Base-by-base conservation (phyloP, 2,329 filamentous ascomycete genomes). In the Septoria petroselini region DNA sequence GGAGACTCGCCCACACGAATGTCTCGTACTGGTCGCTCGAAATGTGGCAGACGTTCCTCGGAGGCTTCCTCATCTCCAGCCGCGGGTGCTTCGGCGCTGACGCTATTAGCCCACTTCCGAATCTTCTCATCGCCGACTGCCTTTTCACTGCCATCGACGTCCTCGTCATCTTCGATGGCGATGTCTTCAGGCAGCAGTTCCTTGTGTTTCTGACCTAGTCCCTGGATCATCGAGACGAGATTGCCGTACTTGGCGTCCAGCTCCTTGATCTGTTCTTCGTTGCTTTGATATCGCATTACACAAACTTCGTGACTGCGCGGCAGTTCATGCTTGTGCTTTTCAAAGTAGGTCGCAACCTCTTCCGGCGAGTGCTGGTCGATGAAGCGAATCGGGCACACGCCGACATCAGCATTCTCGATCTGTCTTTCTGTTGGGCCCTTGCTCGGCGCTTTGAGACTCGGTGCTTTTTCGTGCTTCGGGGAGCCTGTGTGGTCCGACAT, bases 211-310 rank as follows among this genome's bases (percentile, higher is more conserved):
- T 85, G 81, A 41, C 90, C 88, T 31, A 97, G 75, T 7, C 89
- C 89, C 67, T 93, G 85, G 54, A 97, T 94, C 91, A 97, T 96
- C 71, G 82, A 94, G 60, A 88, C 89, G 35, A 96, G 75, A 66
- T 85, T 91, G 58, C 89, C 90, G 67, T 96, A 97, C 69, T 96
- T 97, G 55, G 88, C 88, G 68, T 97, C 91, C 48, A 97, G 76
- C 70, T 94, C 88, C 58, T 83, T 83, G 64, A 95, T 87, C 63
- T 91, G 87, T 56, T 86, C 81, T 61, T 91, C 85, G 63, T 91
- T 91, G 68, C 82, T 85, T 70, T 95, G 88, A 66, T 95, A 95
- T 50, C 91, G 82, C 64, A 87, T 84, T 53, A 97, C 83, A 68
- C 91, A 97, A 37, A 96, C 81, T 66, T 94, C 89, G 70, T 97